Evolutionary conservation across 106 monocot genomes (phyloP), one percentile per base, ranked within the genome.

Genomic region (Allium sativum): DNA sequence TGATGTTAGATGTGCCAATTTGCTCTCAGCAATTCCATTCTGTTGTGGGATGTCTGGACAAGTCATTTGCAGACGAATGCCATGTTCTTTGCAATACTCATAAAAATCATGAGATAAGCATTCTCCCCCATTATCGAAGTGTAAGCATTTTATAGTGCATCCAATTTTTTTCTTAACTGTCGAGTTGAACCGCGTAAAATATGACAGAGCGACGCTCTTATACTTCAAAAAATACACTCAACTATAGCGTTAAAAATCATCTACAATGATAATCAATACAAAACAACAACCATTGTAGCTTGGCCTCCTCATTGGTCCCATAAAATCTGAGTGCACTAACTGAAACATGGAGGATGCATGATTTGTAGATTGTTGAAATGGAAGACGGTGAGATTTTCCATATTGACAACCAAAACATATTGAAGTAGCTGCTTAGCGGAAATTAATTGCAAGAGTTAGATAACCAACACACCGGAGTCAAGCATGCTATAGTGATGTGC

Each of bases 401-500:
- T 22, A 56, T 21, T 56, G 22, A 10, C 22, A 56, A 21, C 18
- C 56, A 5, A 11, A 12, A 47, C 47, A 47, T 8, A 47, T 22
- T 31, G 13, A 9, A 58, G 6, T 40, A 58, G 18, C 21, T 21
- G 21, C 8, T 58, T 58, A 5, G 21, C 4, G 19, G 44, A 62
- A 10, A 45, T 44, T 44, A 17, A 10, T 3, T 21, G 11, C 9
- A 10, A 8, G 17, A 62, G 15, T 45, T 40, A n/a, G 61, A 62
- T 40, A 62, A 4, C 61, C 61, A 45, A 62, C 9, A 15, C 46
- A 10, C 7, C 48, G 21, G 3, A 64, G 44, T 21, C 64, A 9
- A 46, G 64, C 64, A 64, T 64, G 64, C 47, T 21, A 64, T 48
- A 50, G 47, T 12, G 47, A 13, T 7, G 64, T 50, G 10, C 47